Evolutionary conservation across 352 stramenopile genomes (phyloP).

Genomic region (Globisporangium polare): DNA sequence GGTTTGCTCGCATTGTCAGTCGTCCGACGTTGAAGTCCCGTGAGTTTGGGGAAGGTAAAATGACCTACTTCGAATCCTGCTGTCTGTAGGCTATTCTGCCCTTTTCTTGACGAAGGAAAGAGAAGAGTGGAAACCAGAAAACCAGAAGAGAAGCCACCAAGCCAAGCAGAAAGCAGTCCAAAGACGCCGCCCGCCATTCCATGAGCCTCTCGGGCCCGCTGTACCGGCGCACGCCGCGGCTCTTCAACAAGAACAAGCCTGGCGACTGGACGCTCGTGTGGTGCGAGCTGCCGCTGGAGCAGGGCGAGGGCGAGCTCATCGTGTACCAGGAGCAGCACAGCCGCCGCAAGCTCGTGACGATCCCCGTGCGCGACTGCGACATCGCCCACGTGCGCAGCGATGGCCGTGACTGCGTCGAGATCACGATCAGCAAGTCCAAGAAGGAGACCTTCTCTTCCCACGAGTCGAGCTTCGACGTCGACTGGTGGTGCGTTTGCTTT

Average conservation of each 20-base stretch:
- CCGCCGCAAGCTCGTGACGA: constrained; percentile 42
- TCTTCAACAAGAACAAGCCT: constrained; percentile 67
- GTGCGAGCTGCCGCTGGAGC: constrained; percentile 61
- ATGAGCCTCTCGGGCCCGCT: constrained; percentile 71
- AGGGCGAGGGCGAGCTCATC: constrained; percentile 64
- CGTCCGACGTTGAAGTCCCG: too few relatives aligned
- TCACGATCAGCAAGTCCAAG: constrained; percentile 57
- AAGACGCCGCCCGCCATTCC: too few relatives aligned
- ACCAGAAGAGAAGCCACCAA: neutral
- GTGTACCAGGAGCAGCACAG: constrained; percentile 60
- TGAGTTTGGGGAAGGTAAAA: neutral
- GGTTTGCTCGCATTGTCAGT: too few relatives aligned
- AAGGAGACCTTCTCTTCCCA: constrained; percentile 85
- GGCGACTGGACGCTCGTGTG: constrained; percentile 80
- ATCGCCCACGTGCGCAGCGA: constrained; percentile 81
- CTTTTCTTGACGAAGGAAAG: neutral
- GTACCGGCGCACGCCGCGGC: constrained; percentile 63
- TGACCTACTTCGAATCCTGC: too few relatives aligned
- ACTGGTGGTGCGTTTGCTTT: constrained; percentile 66
- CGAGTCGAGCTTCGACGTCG: constrained; percentile 80
- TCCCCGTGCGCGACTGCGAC: constrained; percentile 62
- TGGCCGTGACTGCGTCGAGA: constrained; percentile 78
- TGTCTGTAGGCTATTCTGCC: too few relatives aligned
- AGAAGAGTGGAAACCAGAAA: neutral
- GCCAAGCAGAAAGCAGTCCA: neutral